phyloP scores from a whole-genome alignment of 2,329 filamentous ascomycete genomes.

The Claviceps pusilla region DNA sequence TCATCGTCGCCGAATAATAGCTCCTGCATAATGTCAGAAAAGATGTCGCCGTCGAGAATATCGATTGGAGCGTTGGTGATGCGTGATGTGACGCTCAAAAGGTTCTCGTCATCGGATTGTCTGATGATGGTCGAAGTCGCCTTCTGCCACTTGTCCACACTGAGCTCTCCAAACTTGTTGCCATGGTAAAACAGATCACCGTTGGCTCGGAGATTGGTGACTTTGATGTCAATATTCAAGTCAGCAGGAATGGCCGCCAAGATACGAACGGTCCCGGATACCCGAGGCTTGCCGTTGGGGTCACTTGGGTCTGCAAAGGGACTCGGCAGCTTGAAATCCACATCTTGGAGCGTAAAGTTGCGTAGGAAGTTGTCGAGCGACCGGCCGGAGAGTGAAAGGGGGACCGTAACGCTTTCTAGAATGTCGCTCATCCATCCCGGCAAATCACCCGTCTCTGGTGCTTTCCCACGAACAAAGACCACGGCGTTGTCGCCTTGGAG shows the following conservation, averaged over 20 bases:
- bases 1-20: conserved; percentile 59
- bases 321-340: conserved; percentile 73
- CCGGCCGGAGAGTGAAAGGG: conserved; percentile 68
- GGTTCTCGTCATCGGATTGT: conserved; percentile 38
- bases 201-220: conserved; percentile 59
- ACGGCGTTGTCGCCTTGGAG: conserved; percentile 65
- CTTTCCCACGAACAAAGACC: conserved; percentile 69
- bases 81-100: conserved; percentile 58
- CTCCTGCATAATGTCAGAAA: conserved; percentile 66
- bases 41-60: conserved; percentile 65
- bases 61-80: conserved; percentile 68
- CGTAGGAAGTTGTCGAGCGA: conserved; percentile 71
- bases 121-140: conserved; percentile 64
- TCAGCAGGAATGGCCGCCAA: conserved; percentile 66
- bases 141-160: conserved; percentile 67
- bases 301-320: conserved; percentile 61
- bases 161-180: conserved; percentile 65
- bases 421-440: conserved; percentile 74
- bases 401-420: conserved; percentile 66
- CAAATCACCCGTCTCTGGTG: conserved; percentile 47
- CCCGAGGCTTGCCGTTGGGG: conserved; percentile 57
- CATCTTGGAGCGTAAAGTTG: conserved; percentile 74
- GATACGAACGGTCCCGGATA: conserved; percentile 73
- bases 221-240: conserved; percentile 71
- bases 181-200: conserved; percentile 69